Evolutionary conservation across 441 rosid species (phyloP).

Genomic region (Geranium incanum): DNA sequence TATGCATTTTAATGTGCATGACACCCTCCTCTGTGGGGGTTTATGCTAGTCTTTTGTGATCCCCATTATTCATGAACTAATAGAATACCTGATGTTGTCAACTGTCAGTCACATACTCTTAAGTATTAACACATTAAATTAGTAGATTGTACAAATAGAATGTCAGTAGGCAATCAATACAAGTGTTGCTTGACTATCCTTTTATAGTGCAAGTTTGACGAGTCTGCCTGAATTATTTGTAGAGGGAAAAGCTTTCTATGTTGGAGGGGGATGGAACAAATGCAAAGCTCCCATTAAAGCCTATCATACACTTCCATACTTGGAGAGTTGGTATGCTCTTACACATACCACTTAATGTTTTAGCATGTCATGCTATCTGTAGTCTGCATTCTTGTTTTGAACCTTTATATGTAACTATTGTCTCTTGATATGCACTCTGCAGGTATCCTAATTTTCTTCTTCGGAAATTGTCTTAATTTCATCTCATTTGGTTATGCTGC

Average conservation of each 20-base stretch:
- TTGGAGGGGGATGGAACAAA: slow-evolving; percentile 48
- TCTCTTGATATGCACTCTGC: slow-evolving; percentile 25
- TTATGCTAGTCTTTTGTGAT: too few relatives aligned
- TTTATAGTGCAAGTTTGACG: background rate
- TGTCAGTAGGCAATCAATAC: background rate
- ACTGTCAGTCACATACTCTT: too few relatives aligned
- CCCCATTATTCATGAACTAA: too few relatives aligned
- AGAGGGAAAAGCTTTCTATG: slow-evolving; percentile 71
- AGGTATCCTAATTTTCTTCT: slow-evolving; percentile 76
- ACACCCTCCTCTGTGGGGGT: too few relatives aligned
- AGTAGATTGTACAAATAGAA: background rate
- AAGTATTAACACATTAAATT: too few relatives aligned
- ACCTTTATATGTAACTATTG: slow-evolving; percentile 13
- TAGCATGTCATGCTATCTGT: background rate
- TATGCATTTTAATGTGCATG: too few relatives aligned
- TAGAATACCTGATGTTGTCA: too few relatives aligned
- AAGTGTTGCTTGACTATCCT: background rate
- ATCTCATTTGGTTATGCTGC: slow-evolving; percentile 99
- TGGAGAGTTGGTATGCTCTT: slow-evolving; percentile 85
- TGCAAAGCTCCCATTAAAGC: slow-evolving; percentile 65
- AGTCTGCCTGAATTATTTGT: slow-evolving; percentile 20
- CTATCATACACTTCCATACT: slow-evolving; percentile 74
- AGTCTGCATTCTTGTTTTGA: background rate
- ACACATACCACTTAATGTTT: slow-evolving; percentile 19
- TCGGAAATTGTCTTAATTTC: slow-evolving; percentile 94